Conservation (phyloP, 306 rosid species). For the Macrotyloma uniflorum region DNA sequence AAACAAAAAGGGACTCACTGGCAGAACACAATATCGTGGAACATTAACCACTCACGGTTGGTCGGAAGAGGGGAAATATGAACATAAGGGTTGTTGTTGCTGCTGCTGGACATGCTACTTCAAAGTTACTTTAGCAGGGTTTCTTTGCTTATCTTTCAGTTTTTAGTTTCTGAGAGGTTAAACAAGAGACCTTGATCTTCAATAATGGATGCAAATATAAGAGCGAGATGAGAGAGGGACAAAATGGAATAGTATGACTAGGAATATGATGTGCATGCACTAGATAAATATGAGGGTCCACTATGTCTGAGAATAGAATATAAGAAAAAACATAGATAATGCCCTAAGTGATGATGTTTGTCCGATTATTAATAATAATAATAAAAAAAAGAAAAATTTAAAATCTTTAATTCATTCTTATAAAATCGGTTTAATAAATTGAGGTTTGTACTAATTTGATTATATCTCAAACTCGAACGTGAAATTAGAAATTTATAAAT, state of each 20-base stretch:
- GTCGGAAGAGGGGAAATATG: slow-evolving; percentile 32
- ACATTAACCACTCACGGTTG: slow-evolving; percentile 44
- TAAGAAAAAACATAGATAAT: too few species aligned
- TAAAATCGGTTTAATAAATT: too few species aligned
- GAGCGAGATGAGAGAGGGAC: background rate
- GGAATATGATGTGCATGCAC: background rate
- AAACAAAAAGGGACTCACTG: background rate
- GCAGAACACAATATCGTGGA: background rate
- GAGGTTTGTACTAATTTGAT: too few species aligned
- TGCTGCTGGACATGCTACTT: background rate
- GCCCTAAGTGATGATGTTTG: too few species aligned
- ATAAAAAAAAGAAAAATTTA: too few species aligned
- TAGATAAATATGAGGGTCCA: background rate
- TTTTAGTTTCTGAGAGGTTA: background rate
- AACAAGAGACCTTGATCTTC: background rate
- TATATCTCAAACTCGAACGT: too few species aligned
- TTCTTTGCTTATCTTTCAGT: background rate
- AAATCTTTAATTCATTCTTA: too few species aligned
- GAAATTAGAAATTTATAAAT: too few species aligned
- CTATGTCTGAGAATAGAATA: background rate
- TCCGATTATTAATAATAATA: too few species aligned
- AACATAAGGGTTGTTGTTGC: slow-evolving; percentile 45
- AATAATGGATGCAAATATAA: background rate
- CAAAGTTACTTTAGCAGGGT: background rate
- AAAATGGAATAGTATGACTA: background rate